Conservation (phyloP, 768 basidiomycete genomes). For the Auriculariales sp. region DNA sequence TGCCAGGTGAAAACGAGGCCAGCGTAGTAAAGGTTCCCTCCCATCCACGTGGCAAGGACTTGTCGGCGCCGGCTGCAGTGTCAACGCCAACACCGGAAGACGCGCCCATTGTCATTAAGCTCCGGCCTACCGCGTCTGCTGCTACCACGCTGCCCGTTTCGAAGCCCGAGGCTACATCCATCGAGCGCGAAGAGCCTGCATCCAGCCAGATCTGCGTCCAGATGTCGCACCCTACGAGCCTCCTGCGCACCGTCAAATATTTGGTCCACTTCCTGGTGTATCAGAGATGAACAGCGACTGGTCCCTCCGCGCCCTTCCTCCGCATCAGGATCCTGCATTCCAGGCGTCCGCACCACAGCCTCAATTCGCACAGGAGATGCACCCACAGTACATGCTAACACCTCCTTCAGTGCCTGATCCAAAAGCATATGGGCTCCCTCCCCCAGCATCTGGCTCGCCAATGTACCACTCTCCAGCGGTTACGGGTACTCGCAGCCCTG, state of each 20-base stretch:
- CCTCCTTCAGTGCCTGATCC: too few relatives aligned
- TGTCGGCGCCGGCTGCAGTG: not conserved
- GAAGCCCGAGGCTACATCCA: constrained; percentile 14
- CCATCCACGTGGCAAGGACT: constrained; percentile 1
- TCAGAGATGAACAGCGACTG: too few relatives aligned
- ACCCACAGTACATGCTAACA: too few relatives aligned
- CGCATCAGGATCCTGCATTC: constrained; percentile 28
- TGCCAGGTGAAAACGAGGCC: constrained; percentile 32
- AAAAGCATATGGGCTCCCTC: too few relatives aligned
- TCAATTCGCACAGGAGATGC: too few relatives aligned
- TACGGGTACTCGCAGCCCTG: too few relatives aligned
- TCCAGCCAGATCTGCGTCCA: constrained; percentile 25
- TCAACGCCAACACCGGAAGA: constrained; percentile 12
- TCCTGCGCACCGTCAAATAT: not conserved
- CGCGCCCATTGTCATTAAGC: constrained; percentile 26
- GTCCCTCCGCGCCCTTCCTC: too few relatives aligned
- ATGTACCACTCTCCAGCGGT: constrained; percentile 26
- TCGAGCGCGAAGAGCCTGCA: constrained; percentile 25
- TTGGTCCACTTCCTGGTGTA: too few relatives aligned
- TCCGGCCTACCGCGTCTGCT: constrained; percentile 1
- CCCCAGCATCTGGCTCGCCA: constrained; percentile 54
- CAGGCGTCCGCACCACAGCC: constrained; percentile 27
- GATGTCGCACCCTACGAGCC: constrained; percentile 9
- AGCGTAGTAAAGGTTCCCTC: constrained; percentile 8
- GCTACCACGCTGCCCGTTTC: constrained; percentile 9